Base-by-base conservation (phyloP, 306 rosid genomes). In the Inga leiocalycina region DNA sequence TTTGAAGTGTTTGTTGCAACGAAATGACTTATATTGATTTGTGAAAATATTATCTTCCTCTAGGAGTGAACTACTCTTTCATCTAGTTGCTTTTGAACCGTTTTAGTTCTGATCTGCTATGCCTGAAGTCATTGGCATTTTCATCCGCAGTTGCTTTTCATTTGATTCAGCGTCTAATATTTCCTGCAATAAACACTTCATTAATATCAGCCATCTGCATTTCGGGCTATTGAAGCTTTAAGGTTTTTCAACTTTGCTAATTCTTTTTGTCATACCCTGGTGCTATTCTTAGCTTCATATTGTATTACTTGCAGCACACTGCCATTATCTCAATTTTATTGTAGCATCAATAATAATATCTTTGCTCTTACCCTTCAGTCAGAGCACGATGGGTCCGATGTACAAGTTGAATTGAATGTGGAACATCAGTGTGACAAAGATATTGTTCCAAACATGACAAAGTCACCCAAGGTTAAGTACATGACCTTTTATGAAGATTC, bases 351-450 rank as follows among this genome's bases (percentile, higher is more conserved):
- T 56, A 43, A 73, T 77, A 75, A 59, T 81, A 76, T 75, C 4
- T 46, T 71, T 83, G 67, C 62, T 78, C 81, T 65, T 41, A 75
- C 82, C 43, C 88, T 86, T 78, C 88, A 96, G 99, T 75, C 93
- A 5, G 98, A 94, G 91, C 99, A 96, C 83, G 97, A 92, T 87
- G 99, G 98, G 56, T 90, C 99, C 4, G 94, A 96, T 86, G 89
- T 96, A 34, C 98, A 92, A 83, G 87, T 91, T 88, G 85, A 93
- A 69, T 80, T 89, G 90, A 96, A 96, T 37, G 93, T 96, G 67
- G 92, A 88, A 80, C 94, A 94, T 90, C 91, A 71, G 76, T 71
- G 70, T 82, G 94, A 69, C 41, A 92, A 90, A 82, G 99, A 96
- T 82, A 81, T 96, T 56, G 82, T 91, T 82, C 94, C 97, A 61